Evolutionary conservation across 208 protist species (phyloP), one percentile per base, ranked within the genome.

Genomic region (Crithidia thermophila): DNA sequence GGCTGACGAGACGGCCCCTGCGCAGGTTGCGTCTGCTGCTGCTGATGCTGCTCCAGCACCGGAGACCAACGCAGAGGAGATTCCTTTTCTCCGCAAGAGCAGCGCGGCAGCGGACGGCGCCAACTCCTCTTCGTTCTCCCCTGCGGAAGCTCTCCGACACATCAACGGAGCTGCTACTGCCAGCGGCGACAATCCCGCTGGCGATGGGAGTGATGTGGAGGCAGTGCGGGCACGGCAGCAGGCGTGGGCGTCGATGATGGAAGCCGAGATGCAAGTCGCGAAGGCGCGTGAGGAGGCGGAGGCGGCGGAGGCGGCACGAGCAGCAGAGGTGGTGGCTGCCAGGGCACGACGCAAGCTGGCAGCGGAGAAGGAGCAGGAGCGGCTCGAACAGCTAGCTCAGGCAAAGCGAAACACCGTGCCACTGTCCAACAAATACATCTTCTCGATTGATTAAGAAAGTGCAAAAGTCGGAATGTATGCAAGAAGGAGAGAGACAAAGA

Each of bases 361-460:
- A 9, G 66, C 68, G 30, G 75, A 75, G 47, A 78, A 82, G 74
- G 77, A 79, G 66, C 51, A 78, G 61, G 85, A 90, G 67, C 67
- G 42, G 43, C 50, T 75, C 21, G 74, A 82, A 39, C 69, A 74
- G 31, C 40, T 68, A 39, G 75, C 79, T 31, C 56, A 69, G 55
- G 65, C 73, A 34, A 83, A 82, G 37, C 82, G 82, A 59, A 23
- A 52, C n/a, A 68, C 75, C n/a, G 21, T 94, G 33, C 91, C 91
- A 3, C 59, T 96, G 34, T 55, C 53, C 1, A 96, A 91, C 69
- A 82, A 78, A 64, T 79, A 91, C 72, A 90, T 96, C 60, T 94
- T 94, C 52, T 43, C 86, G 27, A 93, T 96, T 57, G 88, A 96
- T 42, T 96, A 82, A 31, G n/a, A n/a, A n/a, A n/a, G n/a, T n/a